Base-by-base conservation (phyloP, 495 filamentous ascomycete species). In the Penicillium soppii region DNA sequence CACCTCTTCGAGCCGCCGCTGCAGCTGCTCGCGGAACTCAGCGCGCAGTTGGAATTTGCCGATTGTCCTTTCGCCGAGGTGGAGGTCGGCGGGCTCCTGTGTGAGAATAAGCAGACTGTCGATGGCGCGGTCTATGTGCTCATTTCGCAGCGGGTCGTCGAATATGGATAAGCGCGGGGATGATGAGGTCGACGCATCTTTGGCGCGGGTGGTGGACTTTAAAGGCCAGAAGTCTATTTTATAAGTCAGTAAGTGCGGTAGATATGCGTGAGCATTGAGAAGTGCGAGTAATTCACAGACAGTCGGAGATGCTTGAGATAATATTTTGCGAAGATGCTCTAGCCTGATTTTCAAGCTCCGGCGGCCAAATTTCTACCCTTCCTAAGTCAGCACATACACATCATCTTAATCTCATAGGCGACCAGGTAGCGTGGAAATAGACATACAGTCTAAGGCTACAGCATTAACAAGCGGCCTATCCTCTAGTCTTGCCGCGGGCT, bases 101-200 rank as follows among this genome's bases (percentile, higher is more conserved):
- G 46, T 53, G 40, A 58, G 41, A 51, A 46, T 17, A 1, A 58
- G 56, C 42, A 58, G 46, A 51, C 54, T 19, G 47, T 58, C 40
- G 35, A 53, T 58, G 22, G 44, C 32, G 27, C 41, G 40, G 38
- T 41, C 50, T 7, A 50, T 54, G 25, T 50, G 9, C 25, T n/a
- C 50, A 32, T 22, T 40, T 42, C 16, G 47, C 43, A 25, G 50
- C 41, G 33, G 45, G 30, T 53, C 49, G 25, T 49, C 4, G 41
- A 27, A 26, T 10, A 23, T 53, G 40, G 40, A 53, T 12, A 23
- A 27, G 38, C 45, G 6, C 5, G 43, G 30, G 42, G 33, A 9
- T 47, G 17, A 17, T 25, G 23, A 25, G 41, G 25, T 13, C 16
- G 25, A 43, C 19, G 7, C 25, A 43, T 43, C 41, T 27, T 27